Percentiles rank a stretch among this genome's conserved stretches.
These are phyloP conservation scores for Pseudogymnoascus sp. DNA, from an alignment of 2,329 filamentous ascomycete species.

Conservation along the genomic window DNA sequence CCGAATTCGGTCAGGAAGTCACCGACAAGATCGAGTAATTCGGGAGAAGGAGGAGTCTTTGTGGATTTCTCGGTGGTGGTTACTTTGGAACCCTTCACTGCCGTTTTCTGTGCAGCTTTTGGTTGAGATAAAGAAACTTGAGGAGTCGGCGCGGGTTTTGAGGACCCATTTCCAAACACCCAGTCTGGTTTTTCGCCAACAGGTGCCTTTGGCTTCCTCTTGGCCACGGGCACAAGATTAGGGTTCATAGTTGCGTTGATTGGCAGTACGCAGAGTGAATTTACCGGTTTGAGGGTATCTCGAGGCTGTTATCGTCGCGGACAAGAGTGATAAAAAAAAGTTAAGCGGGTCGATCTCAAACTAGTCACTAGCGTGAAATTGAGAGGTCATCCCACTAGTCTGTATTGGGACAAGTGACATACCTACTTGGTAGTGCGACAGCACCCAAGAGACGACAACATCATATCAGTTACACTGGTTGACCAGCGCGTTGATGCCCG, in stretches of 20 bases:
- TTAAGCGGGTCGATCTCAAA: conserved; percentile 5
- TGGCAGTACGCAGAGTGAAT: background rate
- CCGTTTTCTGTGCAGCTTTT: conserved; percentile 15
- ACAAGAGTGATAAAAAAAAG: conserved; percentile 7
- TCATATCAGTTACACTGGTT: conserved; percentile 7
- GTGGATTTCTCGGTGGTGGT: conserved; percentile 14
- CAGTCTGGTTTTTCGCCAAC: conserved; percentile 24
- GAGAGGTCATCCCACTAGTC: background rate
- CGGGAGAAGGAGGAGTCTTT: conserved; percentile 41
- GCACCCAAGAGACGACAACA: conserved; percentile 1
- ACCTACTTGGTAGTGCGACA: conserved; percentile 9
- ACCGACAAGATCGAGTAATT: conserved; percentile 61
- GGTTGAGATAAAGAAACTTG: conserved; percentile 3
- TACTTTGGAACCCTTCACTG: background rate
- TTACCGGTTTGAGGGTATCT: background rate
- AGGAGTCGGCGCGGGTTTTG: conserved; percentile 14
- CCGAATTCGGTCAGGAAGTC: conserved; percentile 59
- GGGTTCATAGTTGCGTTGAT: conserved; percentile 19
- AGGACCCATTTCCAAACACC: conserved; percentile 25
- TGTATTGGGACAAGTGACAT: background rate
- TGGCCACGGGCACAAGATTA: conserved; percentile 28
- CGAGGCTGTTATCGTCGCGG: background rate
- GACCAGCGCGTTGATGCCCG: conserved; percentile 3
- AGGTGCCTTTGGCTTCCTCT: conserved; percentile 22
- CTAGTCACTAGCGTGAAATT: background rate